Conservation (phyloP, 768 basidiomycete genomes). For the Imleria badia region DNA sequence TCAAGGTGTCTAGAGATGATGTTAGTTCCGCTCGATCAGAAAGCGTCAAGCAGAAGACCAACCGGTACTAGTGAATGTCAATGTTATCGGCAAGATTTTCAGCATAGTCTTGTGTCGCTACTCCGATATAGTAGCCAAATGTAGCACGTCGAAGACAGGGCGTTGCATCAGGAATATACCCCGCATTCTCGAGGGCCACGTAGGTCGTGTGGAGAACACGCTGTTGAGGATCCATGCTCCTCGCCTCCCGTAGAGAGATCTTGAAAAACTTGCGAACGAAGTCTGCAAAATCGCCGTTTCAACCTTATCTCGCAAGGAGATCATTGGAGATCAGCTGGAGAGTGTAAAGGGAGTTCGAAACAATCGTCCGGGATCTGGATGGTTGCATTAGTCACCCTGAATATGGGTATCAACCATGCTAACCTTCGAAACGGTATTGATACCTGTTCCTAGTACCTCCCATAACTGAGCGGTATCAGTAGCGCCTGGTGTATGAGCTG, state of each 20-base stretch:
- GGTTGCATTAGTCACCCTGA: neutral
- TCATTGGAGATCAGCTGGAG: constrained; percentile 16
- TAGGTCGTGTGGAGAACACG: constrained; percentile 65
- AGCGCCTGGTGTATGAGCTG: constrained; percentile 54
- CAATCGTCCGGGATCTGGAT: constrained; percentile 60
- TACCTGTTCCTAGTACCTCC: constrained; percentile 55
- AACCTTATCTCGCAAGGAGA: constrained; percentile 46
- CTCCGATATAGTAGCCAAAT: constrained; percentile 69
- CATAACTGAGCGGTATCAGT: constrained; percentile 48
- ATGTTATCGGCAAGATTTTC: constrained; percentile 62
- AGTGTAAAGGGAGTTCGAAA: constrained; percentile 48
- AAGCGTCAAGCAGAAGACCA: constrained; percentile 8
- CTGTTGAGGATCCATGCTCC: constrained; percentile 76
- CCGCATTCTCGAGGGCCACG: constrained; percentile 67
- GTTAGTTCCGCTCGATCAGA: neutral
- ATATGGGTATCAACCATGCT: constrained; percentile 5
- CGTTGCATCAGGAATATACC: constrained; percentile 63
- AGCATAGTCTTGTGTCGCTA: constrained; percentile 66
- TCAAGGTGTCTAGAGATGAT: constrained; percentile 49
- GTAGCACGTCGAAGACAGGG: constrained; percentile 49
- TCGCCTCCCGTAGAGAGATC: constrained; percentile 72
- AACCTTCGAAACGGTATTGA: constrained; percentile 59
- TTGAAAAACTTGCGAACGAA: constrained; percentile 76
- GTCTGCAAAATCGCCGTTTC: constrained; percentile 48
- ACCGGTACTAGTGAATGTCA: constrained; percentile 73